Conservation (phyloP, 495 filamentous ascomycete species). For the Aspergillus baeticus region DNA sequence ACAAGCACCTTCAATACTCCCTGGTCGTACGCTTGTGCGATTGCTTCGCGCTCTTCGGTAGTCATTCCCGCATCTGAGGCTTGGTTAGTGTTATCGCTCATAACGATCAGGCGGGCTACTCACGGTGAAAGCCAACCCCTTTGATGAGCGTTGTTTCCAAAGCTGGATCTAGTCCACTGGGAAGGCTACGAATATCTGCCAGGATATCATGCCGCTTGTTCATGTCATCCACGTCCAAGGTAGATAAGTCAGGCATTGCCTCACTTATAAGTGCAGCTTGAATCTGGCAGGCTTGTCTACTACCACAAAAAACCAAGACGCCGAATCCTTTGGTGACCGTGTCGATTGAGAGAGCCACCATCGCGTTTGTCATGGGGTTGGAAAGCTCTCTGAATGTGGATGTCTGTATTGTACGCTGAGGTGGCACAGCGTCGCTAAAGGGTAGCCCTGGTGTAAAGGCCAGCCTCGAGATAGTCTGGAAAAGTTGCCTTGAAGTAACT, state of each 20-base stretch:
- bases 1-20: slow-evolving; percentile 71
- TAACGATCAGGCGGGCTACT: slow-evolving; percentile 20
- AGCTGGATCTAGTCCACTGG: slow-evolving; percentile 64
- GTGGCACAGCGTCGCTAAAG: slow-evolving; percentile 33
- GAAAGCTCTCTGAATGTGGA: slow-evolving; percentile 60
- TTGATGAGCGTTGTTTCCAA: slow-evolving; percentile 61
- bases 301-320: slow-evolving; percentile 74
- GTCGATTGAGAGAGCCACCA: slow-evolving; percentile 66
- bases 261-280: slow-evolving; percentile 63
- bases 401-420: slow-evolving; percentile 50
- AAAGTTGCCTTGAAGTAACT: slow-evolving; percentile 58
- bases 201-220: slow-evolving; percentile 66
- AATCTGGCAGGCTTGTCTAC: slow-evolving; percentile 62
- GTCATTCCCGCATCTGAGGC: slow-evolving; percentile 69
- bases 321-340: slow-evolving; percentile 67
- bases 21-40: slow-evolving; percentile 70
- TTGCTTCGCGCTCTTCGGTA: slow-evolving; percentile 73
- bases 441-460: slow-evolving; percentile 33
- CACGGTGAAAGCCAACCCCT: slow-evolving; percentile 78
- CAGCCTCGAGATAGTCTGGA: slow-evolving; percentile 59
- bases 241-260: slow-evolving; percentile 50
- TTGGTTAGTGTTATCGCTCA: not conserved
- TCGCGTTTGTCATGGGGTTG: slow-evolving; percentile 64
- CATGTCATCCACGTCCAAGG: slow-evolving; percentile 45
- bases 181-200: slow-evolving; percentile 63